phyloP scores from a whole-genome alignment of 345 rosid species.

The Bruguiera gymnorhiza region DNA sequence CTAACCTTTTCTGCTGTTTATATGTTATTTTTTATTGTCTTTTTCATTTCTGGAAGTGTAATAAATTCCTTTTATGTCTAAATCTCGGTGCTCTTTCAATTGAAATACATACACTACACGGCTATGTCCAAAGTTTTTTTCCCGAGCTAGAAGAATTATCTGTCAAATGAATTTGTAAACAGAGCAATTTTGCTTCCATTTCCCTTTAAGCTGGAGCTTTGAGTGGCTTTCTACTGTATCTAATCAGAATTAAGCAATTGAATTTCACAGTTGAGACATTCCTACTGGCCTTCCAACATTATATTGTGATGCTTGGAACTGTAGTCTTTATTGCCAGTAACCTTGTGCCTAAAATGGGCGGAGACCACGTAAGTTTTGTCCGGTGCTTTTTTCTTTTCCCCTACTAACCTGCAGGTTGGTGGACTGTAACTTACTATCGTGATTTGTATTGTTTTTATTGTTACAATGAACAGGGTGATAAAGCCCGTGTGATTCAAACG shows the following conservation, averaged over 20 bases:
- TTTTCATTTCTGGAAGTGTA: constrained; percentile 9
- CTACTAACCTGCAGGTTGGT: background rate
- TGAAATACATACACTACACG: background rate
- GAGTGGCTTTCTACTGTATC: background rate
- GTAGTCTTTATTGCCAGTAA: constrained; percentile 57
- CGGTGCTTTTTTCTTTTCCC: background rate
- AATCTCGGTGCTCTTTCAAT: background rate
- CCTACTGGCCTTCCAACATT: constrained; percentile 87
- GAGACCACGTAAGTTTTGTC: constrained; percentile 55
- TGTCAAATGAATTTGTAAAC: background rate
- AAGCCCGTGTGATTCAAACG: constrained; percentile 76
- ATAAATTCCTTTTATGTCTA: background rate
- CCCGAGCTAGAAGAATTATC: background rate
- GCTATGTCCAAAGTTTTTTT: background rate
- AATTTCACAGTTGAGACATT: constrained; percentile 59
- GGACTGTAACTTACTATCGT: background rate
- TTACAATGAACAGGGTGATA: constrained; percentile 60
- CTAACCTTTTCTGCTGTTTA: background rate
- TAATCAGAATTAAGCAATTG: constrained; percentile 4
- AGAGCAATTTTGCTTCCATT: too few species aligned
- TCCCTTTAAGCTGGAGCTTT: background rate
- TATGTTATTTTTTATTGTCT: constrained; percentile 21
- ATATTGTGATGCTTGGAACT: constrained; percentile 88
- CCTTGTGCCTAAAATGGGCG: constrained; percentile 87
- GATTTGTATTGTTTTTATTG: constrained; percentile 10